Evolutionary conservation across 73 alveolate species (phyloP), one percentile per base, ranked within the genome.

Genomic region (Urostyla sp.): DNA sequence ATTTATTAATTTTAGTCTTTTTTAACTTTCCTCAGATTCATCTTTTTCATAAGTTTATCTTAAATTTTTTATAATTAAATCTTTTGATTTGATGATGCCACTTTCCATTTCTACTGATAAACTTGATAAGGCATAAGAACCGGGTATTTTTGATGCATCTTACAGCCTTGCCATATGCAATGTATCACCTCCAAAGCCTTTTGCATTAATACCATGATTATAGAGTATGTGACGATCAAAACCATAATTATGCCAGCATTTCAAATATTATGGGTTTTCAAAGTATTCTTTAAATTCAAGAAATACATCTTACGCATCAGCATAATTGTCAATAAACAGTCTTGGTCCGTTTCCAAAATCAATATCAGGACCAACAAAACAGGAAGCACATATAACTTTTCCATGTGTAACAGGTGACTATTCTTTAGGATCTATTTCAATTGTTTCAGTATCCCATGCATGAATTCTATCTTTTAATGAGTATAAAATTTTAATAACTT

Each of bases 401-500:
- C 99, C 99, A 49, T 85, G 85, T 18, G 92, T 92, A 0, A 91
- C 91, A n/a, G 97, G 96, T 53, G 87, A 67, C 58, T 93, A 93
- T 37, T 63, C 92, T 40, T 88, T 90, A 18, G 87, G 94, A 63
- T 91, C 95, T 20, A 95, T 72, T 16, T 81, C 92, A 26, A 84
- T 83, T 28, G 98, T 93, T 79, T 95, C 99, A 5, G 98, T 92
- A 84, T 95, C 99, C 98, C 99, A 95, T 20, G 99, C 99, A 83
- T 82, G 95, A 21, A 88, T 72, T 58, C 98, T 50, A 31, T 84
- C 90, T 7, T 37, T 49, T 43, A 53, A 56, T 1, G 40, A 60
- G 54, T 72, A 40, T 36, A 93, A 83, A 15, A 87, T 90, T 40
- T 90, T 80, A 8, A 93, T 58, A 0, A 72, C 96, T 58, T 60